Conservation (phyloP, 2,329 filamentous ascomycete genomes). For the Calcarisporium arbuscula region DNA sequence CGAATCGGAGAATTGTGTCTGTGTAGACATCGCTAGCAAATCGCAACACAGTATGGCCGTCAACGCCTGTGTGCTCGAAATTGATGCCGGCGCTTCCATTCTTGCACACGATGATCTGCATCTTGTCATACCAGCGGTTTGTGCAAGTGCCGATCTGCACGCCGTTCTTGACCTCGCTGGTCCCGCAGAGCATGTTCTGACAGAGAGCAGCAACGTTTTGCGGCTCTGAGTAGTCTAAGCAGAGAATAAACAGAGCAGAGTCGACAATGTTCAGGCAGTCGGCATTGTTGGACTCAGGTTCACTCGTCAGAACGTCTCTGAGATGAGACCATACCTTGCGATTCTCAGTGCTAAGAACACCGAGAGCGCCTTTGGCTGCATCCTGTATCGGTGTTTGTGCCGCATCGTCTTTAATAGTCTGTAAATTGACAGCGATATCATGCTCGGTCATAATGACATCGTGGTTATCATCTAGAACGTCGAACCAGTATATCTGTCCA, state of each 20-base stretch:
- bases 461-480: constrained; percentile 88
- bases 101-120: constrained; percentile 98
- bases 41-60: constrained; percentile 91
- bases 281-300: constrained; percentile 86
- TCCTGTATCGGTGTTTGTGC: constrained; percentile 85
- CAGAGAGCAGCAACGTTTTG: constrained; percentile 76
- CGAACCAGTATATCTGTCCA: constrained; percentile 98
- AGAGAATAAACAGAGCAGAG: constrained; percentile 85
- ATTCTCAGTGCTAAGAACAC: constrained; percentile 93
- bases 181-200: constrained; percentile 97
- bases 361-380: constrained; percentile 88
- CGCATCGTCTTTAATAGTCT: constrained; percentile 88
- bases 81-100: constrained; percentile 98
- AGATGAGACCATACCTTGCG: constrained; percentile 92
- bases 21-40: constrained; percentile 97
- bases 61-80: constrained; percentile 96
- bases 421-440: constrained; percentile 83
- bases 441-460: constrained; percentile 97
- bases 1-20: constrained; percentile 93
- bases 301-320: constrained; percentile 78
- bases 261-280: constrained; percentile 96
- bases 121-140: constrained; percentile 98
- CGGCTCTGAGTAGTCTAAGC: constrained; percentile 88
- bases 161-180: constrained; percentile 82
- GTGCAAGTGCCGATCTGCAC: constrained; percentile 97